Conservation (phyloP, 805 yeast species). For the Nakazawaea peltata region DNA sequence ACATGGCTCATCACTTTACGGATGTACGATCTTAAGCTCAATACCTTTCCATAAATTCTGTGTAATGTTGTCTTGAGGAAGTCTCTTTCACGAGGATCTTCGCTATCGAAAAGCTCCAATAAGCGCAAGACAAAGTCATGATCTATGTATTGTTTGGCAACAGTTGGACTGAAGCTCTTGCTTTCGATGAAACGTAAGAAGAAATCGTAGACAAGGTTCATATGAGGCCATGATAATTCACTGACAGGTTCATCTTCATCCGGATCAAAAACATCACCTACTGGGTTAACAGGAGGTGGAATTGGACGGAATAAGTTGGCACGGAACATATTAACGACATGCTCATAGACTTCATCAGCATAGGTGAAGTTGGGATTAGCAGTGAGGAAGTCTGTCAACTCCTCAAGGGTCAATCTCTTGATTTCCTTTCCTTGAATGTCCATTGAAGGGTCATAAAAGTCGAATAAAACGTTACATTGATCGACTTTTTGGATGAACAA, state of each 20-base stretch:
- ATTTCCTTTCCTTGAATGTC: slow-evolving; percentile 91
- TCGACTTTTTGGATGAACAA: slow-evolving; percentile 83
- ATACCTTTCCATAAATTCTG: slow-evolving; percentile 91
- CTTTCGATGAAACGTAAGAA: slow-evolving; percentile 88
- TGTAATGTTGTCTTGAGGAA: slow-evolving; percentile 92
- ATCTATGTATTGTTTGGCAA: slow-evolving; percentile 91
- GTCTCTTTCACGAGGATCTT: slow-evolving; percentile 95
- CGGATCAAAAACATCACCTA: slow-evolving; percentile 94
- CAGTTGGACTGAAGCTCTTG: slow-evolving; percentile 87
- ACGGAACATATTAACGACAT: slow-evolving; percentile 85
- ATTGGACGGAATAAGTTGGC: slow-evolving; percentile 88
- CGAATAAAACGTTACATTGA: slow-evolving; percentile 92
- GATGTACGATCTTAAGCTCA: slow-evolving; percentile 82
- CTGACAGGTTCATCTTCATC: slow-evolving; percentile 98
- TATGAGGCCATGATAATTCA: slow-evolving; percentile 98
- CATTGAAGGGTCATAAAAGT: slow-evolving; percentile 86
- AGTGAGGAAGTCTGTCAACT: slow-evolving; percentile 73
- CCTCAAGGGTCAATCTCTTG: slow-evolving; percentile 80
- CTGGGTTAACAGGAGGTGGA: slow-evolving; percentile 96
- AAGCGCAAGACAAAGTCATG: slow-evolving; percentile 77
- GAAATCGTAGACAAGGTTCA: slow-evolving; percentile 94
- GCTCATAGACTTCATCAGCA: slow-evolving; percentile 85
- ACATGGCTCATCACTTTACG: slow-evolving; percentile 89
- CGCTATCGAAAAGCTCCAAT: slow-evolving; percentile 88
- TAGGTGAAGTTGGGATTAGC: slow-evolving; percentile 75